Percentiles rank a stretch among this genome's conserved stretches.
These are phyloP conservation scores for Elsinoe fawcettii DNA, from an alignment of 2,329 filamentous ascomycete species.

Conservation along the genomic window DNA sequence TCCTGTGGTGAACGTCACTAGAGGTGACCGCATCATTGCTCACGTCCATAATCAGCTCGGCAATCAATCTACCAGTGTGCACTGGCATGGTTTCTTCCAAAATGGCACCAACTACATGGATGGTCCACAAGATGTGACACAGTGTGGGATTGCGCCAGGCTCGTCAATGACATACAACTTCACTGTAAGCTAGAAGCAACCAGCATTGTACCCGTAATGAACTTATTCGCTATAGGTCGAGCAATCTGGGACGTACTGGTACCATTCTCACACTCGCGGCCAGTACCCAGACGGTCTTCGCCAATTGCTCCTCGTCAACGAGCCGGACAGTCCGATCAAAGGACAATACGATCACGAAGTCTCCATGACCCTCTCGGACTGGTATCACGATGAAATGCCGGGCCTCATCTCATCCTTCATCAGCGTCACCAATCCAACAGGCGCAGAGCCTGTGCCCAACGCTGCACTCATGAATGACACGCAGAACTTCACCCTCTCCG, in stretches of 20 bases:
- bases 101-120: constrained; percentile 71
- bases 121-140: constrained; percentile 59
- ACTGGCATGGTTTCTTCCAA: constrained; percentile 73
- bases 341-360: constrained; percentile 53
- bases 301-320: constrained; percentile 59
- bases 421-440: constrained; percentile 46
- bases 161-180: constrained; percentile 60
- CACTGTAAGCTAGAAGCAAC: constrained; percentile 36
- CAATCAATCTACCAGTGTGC: constrained; percentile 58
- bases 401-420: constrained; percentile 50
- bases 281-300: constrained; percentile 63
- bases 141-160: constrained; percentile 59
- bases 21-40: constrained; percentile 63
- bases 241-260: constrained; percentile 51
- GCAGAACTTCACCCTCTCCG: constrained; percentile 37
- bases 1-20: constrained; percentile 63
- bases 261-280: constrained; percentile 58
- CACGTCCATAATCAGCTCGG: constrained; percentile 59
- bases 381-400: constrained; percentile 57
- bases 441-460: constrained; percentile 59
- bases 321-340: constrained; percentile 45
- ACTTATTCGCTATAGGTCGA: constrained; percentile 42
- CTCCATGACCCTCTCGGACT: constrained; percentile 62
- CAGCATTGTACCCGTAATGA: background rate
- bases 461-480: constrained; percentile 59